These are phyloP conservation scores for Candida bentonensis DNA, from an alignment of 805 yeast species.

Conservation along the genomic window DNA sequence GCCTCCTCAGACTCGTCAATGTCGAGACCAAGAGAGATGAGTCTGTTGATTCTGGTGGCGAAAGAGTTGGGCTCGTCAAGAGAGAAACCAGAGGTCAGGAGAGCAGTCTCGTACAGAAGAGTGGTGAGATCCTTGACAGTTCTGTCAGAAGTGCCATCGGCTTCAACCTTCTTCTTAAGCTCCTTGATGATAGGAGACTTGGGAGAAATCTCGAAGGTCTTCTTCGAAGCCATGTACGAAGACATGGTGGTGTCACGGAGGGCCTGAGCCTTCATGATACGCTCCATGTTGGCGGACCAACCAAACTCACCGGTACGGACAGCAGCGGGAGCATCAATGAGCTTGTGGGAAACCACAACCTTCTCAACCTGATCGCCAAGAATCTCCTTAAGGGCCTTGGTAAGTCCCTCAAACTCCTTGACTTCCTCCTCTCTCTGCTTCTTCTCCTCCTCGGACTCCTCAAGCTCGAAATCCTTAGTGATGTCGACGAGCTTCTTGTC, in stretches of 20 bases:
- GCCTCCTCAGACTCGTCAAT: slow-evolving; percentile 65
- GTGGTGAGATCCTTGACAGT: slow-evolving; percentile 96
- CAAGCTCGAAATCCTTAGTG: slow-evolving; percentile 95
- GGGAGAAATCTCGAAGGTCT: slow-evolving; percentile 98
- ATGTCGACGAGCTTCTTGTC: slow-evolving; percentile 98
- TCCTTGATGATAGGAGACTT: slow-evolving; percentile 89
- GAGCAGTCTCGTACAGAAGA: slow-evolving; percentile 92
- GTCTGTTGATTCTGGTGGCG: slow-evolving; percentile 95
- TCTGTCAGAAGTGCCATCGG: slow-evolving; percentile 95
- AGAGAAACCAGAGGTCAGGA: slow-evolving; percentile 96
- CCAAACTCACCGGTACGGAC: slow-evolving; percentile 99
- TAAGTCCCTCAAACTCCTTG: slow-evolving; percentile 82
- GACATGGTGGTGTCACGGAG: slow-evolving; percentile 98
- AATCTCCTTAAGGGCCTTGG: slow-evolving; percentile 91
- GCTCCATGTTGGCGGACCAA: slow-evolving; percentile 99
- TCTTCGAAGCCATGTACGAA: slow-evolving; percentile 98
- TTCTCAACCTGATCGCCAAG: slow-evolving; percentile 98
- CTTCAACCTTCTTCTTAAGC: slow-evolving; percentile 90
- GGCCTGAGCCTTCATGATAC: slow-evolving; percentile 99
- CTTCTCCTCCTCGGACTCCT: slow-evolving; percentile 97
- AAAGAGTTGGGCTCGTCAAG: slow-evolving; percentile 97
- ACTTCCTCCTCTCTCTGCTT: slow-evolving; percentile 82
- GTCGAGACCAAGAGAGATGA: slow-evolving; percentile 95
- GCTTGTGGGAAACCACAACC: slow-evolving; percentile 95
- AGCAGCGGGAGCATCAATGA: slow-evolving; percentile 98